phyloP scores from a whole-genome alignment of 352 stramenopile genomes.

The Globisporangium paddicum region DNA sequence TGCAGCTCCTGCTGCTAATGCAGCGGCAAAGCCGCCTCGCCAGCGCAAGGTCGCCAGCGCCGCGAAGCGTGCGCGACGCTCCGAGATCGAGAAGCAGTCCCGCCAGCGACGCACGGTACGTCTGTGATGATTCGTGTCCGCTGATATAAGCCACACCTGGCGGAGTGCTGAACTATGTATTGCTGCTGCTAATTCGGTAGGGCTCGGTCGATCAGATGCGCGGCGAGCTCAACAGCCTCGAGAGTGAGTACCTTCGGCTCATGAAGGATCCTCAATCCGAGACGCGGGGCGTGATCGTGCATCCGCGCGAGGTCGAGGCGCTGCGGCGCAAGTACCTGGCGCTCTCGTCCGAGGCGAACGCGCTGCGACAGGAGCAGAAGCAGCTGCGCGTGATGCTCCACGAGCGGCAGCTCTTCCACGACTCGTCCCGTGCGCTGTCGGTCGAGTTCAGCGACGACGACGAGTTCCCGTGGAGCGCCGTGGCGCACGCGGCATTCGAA shows the following conservation, averaged over 20 bases:
- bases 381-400: conserved; percentile 45
- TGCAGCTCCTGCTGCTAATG: background rate
- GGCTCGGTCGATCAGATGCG: conserved; percentile 44
- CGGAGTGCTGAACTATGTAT: background rate
- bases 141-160: background rate
- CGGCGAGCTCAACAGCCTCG: conserved; percentile 42
- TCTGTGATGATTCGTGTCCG: no score
- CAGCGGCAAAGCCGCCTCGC: background rate
- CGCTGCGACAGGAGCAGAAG: conserved; percentile 45
- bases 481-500: conserved; percentile 29
- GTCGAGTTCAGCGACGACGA: conserved; percentile 25
- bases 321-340: conserved; percentile 31
- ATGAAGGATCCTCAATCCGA: conserved; percentile 11
- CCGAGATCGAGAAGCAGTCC: conserved; percentile 62
- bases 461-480: conserved; percentile 18
- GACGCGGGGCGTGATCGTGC: conserved; percentile 23
- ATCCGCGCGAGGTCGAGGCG: conserved; percentile 20
- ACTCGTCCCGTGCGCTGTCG: conserved; percentile 27
- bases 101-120: conserved; percentile 30
- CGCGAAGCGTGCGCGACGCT: conserved; percentile 34
- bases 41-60: conserved; percentile 10
- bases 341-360: conserved; percentile 34
- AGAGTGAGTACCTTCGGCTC: conserved; percentile 40
- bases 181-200: conserved; percentile 8
- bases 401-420: conserved; percentile 50